Percentiles rank a stretch among this genome's conserved stretches.
Conservation (phyloP, 2,329 filamentous ascomycete genomes). For the Phialemoniopsis sp. region DNA sequence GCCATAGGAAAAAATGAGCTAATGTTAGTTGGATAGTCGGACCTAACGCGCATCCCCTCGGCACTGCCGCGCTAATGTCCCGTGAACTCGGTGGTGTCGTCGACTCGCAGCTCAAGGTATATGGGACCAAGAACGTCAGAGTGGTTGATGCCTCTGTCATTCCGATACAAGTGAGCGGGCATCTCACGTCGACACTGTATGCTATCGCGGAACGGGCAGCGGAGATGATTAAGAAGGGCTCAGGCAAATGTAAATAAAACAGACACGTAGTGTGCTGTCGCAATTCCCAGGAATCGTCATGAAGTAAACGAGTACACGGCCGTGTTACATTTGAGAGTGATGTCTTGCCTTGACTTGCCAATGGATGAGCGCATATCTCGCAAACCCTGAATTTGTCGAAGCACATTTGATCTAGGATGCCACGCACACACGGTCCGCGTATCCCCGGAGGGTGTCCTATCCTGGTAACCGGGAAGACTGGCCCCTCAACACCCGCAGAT, state of each 20-base stretch:
- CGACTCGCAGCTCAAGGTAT: constrained; percentile 30
- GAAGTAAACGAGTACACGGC: too few species aligned
- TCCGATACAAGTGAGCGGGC: constrained; percentile 27
- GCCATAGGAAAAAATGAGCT: constrained; percentile 14
- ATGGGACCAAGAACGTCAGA: constrained; percentile 34
- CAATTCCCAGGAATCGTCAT: too few species aligned
- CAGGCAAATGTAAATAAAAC: background rate
- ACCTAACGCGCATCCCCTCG: constrained; percentile 29
- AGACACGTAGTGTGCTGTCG: too few species aligned
- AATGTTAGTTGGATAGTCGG: constrained; percentile 41
- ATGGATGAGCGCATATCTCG: too few species aligned
- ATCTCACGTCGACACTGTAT: constrained; percentile 40
- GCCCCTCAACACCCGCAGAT: too few species aligned
- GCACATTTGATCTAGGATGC: too few species aligned
- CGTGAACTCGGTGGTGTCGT: constrained; percentile 33
- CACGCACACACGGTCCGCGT: too few species aligned
- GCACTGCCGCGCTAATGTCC: constrained; percentile 29
- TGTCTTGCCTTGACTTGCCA: too few species aligned
- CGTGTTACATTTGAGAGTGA: too few species aligned
- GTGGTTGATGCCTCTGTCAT: constrained; percentile 37
- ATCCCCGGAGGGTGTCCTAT: too few species aligned
- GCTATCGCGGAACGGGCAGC: constrained; percentile 38
- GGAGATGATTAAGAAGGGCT: constrained; percentile 13
- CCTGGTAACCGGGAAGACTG: too few species aligned
- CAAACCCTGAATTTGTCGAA: too few species aligned